These are phyloP conservation scores for Tremellales sp. DNA, from an alignment of 1,284 basidiomycete genomes.

Conservation along the genomic window DNA sequence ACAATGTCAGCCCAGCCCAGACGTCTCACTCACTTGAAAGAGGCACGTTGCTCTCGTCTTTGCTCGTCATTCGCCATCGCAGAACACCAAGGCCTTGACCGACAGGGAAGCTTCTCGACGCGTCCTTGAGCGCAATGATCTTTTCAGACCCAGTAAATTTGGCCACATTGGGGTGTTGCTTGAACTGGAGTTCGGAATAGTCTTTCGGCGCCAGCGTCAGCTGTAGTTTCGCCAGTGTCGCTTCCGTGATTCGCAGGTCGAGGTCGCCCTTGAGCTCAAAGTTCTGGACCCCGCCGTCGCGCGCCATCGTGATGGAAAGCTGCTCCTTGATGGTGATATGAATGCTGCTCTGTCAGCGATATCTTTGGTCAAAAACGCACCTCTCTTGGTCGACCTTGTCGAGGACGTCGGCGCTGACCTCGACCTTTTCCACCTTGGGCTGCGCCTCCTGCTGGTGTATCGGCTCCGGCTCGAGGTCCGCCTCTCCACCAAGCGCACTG, in stretches of 20 bases:
- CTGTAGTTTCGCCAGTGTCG: slow-evolving; percentile 69
- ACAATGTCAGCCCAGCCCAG: background rate
- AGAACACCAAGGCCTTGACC: slow-evolving; percentile 79
- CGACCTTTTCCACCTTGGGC: slow-evolving; percentile 55
- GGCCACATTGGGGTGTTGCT: slow-evolving; percentile 92
- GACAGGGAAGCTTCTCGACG: slow-evolving; percentile 78
- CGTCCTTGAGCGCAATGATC: slow-evolving; percentile 78
- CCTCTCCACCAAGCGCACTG: slow-evolving; percentile 79
- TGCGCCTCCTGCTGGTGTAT: slow-evolving; percentile 42
- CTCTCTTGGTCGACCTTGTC: slow-evolving; percentile 74
- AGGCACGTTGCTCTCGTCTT: slow-evolving; percentile 87
- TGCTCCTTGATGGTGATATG: slow-evolving; percentile 83
- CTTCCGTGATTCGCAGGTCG: slow-evolving; percentile 79
- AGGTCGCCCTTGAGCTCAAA: slow-evolving; percentile 93
- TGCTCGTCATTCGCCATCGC: slow-evolving; percentile 87
- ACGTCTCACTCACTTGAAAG: slow-evolving; percentile 66
- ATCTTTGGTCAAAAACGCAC: slow-evolving; percentile 50
- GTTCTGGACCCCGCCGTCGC: slow-evolving; percentile 84
- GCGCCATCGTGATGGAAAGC: slow-evolving; percentile 71
- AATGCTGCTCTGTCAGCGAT: slow-evolving; percentile 55
- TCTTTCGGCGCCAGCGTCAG: slow-evolving; percentile 64
- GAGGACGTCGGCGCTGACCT: slow-evolving; percentile 56
- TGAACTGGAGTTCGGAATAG: slow-evolving; percentile 78
- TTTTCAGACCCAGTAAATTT: slow-evolving; percentile 65
- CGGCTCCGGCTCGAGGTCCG: slow-evolving; percentile 54